Conservation (phyloP, 2,329 filamentous ascomycete genomes). For the Teratosphaeria zuluensis region DNA sequence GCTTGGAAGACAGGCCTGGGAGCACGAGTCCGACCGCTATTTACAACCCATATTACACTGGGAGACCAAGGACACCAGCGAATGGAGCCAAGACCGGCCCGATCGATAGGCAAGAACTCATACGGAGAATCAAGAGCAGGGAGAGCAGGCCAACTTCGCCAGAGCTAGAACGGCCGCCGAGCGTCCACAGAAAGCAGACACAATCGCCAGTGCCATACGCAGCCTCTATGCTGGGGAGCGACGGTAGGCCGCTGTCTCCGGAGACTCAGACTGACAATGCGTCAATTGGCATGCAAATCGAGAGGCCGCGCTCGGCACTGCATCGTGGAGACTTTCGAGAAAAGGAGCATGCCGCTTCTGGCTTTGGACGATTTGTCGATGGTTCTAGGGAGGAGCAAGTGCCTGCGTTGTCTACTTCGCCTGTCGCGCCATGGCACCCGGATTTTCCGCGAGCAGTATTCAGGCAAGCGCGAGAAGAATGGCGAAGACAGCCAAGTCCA, state of each 20-base stretch:
- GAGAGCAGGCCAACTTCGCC: constrained; percentile 19
- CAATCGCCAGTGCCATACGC: neutral
- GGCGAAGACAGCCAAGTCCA: constrained; percentile 5
- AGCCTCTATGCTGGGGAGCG: neutral
- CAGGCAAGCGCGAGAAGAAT: constrained; percentile 13
- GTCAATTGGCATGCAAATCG: constrained; percentile 47
- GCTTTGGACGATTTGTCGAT: constrained; percentile 11
- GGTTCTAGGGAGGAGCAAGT: constrained; percentile 8
- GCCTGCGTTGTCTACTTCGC: constrained; percentile 38
- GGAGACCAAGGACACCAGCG: constrained; percentile 21
- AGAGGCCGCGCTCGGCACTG: constrained; percentile 67
- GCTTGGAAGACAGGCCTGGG: neutral
- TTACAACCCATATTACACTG: constrained; percentile 29
- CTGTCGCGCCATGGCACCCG: constrained; percentile 48
- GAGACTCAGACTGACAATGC: constrained; percentile 16
- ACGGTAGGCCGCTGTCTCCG: constrained; percentile 12
- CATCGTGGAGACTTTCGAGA: constrained; percentile 55
- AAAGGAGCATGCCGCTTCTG: constrained; percentile 23
- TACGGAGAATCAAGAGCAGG: constrained; percentile 64
- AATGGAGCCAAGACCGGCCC: constrained; percentile 18
- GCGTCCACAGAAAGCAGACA: neutral
- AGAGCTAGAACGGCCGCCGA: constrained; percentile 13
- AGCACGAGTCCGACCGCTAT: constrained; percentile 12
- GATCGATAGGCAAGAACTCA: constrained; percentile 64
- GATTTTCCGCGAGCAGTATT: constrained; percentile 34